A percentile compares a stretch with the other conserved stretches of the same genome.
These are phyloP conservation scores for Leccinum rimulosum DNA, from an alignment of 768 basidiomycete species.

Conservation along the genomic window DNA sequence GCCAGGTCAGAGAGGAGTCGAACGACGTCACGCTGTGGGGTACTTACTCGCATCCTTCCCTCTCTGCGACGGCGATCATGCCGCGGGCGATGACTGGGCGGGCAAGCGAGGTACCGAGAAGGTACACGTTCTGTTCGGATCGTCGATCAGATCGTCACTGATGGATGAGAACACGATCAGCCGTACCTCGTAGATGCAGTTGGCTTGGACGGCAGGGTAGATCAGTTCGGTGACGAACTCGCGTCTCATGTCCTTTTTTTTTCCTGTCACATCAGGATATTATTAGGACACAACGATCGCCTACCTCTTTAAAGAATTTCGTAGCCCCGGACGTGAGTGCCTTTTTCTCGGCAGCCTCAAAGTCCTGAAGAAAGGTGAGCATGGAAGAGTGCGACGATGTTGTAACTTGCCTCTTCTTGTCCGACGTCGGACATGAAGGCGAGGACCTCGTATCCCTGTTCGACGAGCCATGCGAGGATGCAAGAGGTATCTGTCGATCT, in stretches of 20 bases:
- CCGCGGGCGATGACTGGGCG: constrained; percentile 98
- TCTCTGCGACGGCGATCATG: constrained; percentile 92
- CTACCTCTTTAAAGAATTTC: constrained; percentile 89
- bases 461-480: constrained; percentile 98
- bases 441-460: constrained; percentile 94
- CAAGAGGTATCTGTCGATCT: constrained; percentile 81
- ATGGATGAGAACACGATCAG: background rate
- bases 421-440: constrained; percentile 98
- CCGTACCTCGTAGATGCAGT: constrained; percentile 94
- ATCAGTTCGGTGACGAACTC: constrained; percentile 97
- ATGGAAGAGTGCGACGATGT: background rate
- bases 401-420: constrained; percentile 69
- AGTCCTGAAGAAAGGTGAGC: constrained; percentile 59
- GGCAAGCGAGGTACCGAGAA: constrained; percentile 95
- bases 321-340: constrained; percentile 91
- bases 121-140: constrained; percentile 76
- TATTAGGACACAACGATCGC: background rate
- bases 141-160: background rate
- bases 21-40: background rate
- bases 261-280: background rate
- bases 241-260: constrained; percentile 81
- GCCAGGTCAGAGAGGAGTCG: background rate
- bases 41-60: constrained; percentile 92
- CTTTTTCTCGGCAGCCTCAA: constrained; percentile 86
- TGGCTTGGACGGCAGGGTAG: constrained; percentile 97